Evolutionary conservation across 2,329 filamentous ascomycete species (phyloP), one percentile per base, ranked within the genome.

Genomic region (Zymoseptoria pseudotritici): DNA sequence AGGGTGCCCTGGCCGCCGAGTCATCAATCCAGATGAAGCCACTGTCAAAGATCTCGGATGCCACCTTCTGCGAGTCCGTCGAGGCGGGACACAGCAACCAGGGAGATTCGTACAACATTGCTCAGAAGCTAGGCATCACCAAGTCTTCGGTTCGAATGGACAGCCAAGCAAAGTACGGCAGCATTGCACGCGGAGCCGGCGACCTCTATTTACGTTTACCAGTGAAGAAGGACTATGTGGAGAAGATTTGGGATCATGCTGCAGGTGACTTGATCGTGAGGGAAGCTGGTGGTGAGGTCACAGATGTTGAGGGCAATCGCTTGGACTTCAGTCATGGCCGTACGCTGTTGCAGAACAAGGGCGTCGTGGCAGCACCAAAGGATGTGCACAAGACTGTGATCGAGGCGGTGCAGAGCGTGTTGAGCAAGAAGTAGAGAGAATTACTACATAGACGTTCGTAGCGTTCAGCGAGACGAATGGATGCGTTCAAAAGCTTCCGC

Each of bases 201-300:
- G 94, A 99, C 72, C 87, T 99, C 66, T 99, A 99, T 77, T 83
- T 99, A 60, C 85, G 95, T 57, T 79, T 99, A 60, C 94, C 94
- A 3, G 88, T 90, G 26, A 89, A 85, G 73, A 88, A 87, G 68
- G 87, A 88, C 57, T 99, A 99, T 78, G 86, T 96, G 74, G 94
- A 99, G 82, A 99, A 99, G 84, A 99, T 99, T 67, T 99, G 94
- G 94, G 94, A 99, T 73, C 94, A 99, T 75, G 94, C 94, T 19
- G 94, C 93, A 11, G 94, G 94, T 50, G 92, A 96, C 70, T 78
- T 99, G 61, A 92, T 99, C 66, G 94, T 97, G 50, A 83, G 92
- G 59, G 95, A 99, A 77, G 91, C 94, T 2, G 94, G 94, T 56
- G 95, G 94, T 54, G 81, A 89, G 70, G 93, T 99, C 57, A 95